Evolutionary conservation across 208 protist species (phyloP).

Genomic region (Zelonia costaricensis): DNA sequence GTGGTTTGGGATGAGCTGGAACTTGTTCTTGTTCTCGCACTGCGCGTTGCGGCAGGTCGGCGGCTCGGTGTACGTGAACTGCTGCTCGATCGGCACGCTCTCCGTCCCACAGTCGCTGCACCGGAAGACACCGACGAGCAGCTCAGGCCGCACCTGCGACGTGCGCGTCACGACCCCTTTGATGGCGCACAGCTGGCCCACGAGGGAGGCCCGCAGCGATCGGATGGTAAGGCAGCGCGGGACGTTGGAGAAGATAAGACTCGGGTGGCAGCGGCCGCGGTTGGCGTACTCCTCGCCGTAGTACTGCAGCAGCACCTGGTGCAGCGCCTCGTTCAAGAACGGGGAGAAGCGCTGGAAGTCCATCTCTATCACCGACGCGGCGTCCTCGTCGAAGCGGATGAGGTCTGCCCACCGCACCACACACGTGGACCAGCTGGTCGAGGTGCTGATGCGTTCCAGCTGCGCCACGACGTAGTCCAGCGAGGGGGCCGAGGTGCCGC

Average conservation of each 20-base stretch:
- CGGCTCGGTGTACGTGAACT: slow-evolving; percentile 99
- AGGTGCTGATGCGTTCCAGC: slow-evolving; percentile 83
- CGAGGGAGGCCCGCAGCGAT: slow-evolving; percentile 89
- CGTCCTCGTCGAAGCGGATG: slow-evolving; percentile 73
- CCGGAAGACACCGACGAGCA: slow-evolving; percentile 96
- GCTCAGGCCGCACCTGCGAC: slow-evolving; percentile 98
- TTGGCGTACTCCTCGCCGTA: slow-evolving; percentile 81
- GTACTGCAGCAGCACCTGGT: slow-evolving; percentile 81
- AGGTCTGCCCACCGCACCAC: slow-evolving; percentile 84
- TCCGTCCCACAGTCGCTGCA: slow-evolving; percentile 96
- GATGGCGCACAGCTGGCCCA: slow-evolving; percentile 96
- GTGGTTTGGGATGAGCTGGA: slow-evolving; percentile 86
- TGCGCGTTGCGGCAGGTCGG: slow-evolving; percentile 84
- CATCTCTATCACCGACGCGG: slow-evolving; percentile 67
- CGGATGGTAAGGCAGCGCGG: slow-evolving; percentile 92
- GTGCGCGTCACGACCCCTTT: slow-evolving; percentile 98
- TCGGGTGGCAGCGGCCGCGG: slow-evolving; percentile 66
- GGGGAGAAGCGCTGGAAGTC: slow-evolving; percentile 83
- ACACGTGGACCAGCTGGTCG: slow-evolving; percentile 74
- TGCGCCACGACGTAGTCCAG: slow-evolving; percentile 69
- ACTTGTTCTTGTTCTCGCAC: slow-evolving; percentile 93
- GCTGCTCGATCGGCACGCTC: slow-evolving; percentile 93
- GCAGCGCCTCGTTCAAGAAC: slow-evolving; percentile 72
- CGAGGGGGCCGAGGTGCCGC: slow-evolving; percentile 1
- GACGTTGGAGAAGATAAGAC: slow-evolving; percentile 84